Evolutionary conservation across 768 basidiomycete species (phyloP), one percentile per base, ranked within the genome.

Genomic region (Mycena epipterygia): DNA sequence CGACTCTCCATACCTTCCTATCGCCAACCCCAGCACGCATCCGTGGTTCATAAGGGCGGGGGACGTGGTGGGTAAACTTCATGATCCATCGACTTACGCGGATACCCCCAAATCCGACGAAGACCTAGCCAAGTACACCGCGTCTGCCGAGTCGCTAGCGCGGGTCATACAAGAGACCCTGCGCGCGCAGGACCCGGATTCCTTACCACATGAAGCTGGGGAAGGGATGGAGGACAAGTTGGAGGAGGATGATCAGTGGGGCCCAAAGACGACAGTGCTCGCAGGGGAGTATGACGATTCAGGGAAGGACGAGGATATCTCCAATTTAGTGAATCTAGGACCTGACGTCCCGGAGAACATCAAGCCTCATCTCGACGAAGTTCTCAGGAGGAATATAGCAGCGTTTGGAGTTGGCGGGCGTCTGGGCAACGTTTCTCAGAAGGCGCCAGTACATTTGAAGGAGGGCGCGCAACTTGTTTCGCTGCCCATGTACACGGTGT

Each of bases 351-450:
- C 75, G 0, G 29, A 25, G 0, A 56, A 66, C 1, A 30, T 69
- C 3, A 23, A 25, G 2, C 60, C 61, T 11, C 7, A 21, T 8
- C 53, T 69, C 8, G 41, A 70, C 14, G 62, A 73, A n/a, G 35
- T 77, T 1, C 16, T 76, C 19, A 25, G 55, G 11, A 53, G 68
- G 21, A 60, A 72, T 55, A 7, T 13, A 11, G 32, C 52, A 35
- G 79, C 79, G 0, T 80, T 78, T 52, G 75, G 75, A 0, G 55
- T 78, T 0, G 72, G 76, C 35, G 78, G 74, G 2, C 56, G 75
- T 1, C 57, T 80, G 4, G 79, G 79, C 21, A 44, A 76, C 5
- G 62, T 39, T 70, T 74, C 72, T 14, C 42, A 32, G 19, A 59
- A 44, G 14, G 58, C 58, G 0, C 39, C 68, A 7, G 71, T 79